Evolutionary conservation across 2,329 filamentous ascomycete genomes (phyloP).

Genomic region (Teratosphaeria destructans): DNA sequence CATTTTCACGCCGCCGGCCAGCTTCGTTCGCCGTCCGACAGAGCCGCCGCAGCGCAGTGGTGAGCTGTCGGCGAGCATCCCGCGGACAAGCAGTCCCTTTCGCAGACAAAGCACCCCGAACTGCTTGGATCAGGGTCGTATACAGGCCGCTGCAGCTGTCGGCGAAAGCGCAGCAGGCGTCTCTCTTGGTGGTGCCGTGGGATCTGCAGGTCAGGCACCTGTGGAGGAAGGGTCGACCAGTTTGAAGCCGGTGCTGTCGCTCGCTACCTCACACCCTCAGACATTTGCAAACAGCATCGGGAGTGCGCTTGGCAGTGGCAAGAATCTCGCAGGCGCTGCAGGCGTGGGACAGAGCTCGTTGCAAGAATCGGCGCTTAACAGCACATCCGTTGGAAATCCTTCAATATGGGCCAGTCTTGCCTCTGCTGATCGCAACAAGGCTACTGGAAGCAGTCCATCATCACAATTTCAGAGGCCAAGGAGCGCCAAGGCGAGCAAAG

Average conservation of each 20-base stretch:
- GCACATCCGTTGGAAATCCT: not conserved
- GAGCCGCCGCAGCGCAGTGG: not conserved
- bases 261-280: not conserved
- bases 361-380: not conserved
- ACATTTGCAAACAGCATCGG: not conserved
- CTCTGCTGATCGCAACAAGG: not conserved
- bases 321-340: not conserved
- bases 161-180: not conserved
- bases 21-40: not conserved
- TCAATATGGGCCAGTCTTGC: not conserved
- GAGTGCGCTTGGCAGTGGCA: not conserved
- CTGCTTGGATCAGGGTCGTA: not conserved
- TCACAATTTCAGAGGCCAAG: not conserved
- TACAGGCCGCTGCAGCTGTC: not conserved
- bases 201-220: too few species aligned
- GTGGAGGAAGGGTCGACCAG: not conserved
- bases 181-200: not conserved
- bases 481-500: not conserved
- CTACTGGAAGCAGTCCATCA: not conserved
- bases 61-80: not conserved
- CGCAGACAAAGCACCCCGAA: conserved; percentile 6
- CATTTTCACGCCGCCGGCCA: conserved; percentile 7
- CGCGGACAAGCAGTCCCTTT: not conserved
- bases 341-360: not conserved
- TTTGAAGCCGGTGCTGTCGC: not conserved